Base-by-base conservation (phyloP, 78 protist species). In the Dictyostelium purpureum region DNA sequence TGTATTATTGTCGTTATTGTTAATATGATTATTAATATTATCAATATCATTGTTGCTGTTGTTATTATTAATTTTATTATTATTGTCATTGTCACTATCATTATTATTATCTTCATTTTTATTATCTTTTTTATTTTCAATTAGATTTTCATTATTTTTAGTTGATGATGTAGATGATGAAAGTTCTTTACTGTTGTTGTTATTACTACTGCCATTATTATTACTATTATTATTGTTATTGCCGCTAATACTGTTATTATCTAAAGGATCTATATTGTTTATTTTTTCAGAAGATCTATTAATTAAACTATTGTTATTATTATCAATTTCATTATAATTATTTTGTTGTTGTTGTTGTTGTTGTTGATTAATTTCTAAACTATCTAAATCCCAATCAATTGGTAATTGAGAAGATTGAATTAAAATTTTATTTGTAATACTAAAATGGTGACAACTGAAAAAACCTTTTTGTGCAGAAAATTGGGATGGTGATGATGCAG, bases 401-500 rank as follows among this genome's bases (percentile, higher is more conserved):
- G 95, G 87, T 6, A 77, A 6, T 45, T 21, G 37, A 40, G 65
- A 57, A 28, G 33, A 6, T 77, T 69, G 56, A 38, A 40, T 31
- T 51, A 96, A 65, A 9, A 69, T 21, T 59, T 33, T 81, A 69
- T 96, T 94, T 26, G 89, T 49, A 40, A n/a, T 47, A 66, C 79
- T 47, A 52, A 96, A 96, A 56, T 77, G 82, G 26, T 43, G 45
- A 65, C 96, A 92, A 28, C 96, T 94, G 33, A 45, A 77, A 80
- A 90, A 96, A 38, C 79, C 82, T 40, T 16, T 37, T 38, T 45
- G 42, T 38, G 70, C 80, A 19, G 73, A 56, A 28, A 92, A 88
- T n/a, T 95, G 95, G 2, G 96, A 95, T 2, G 97, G 97, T 37
- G 93, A 96, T 14, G 96, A 87, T 1, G 92, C 52, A n/a, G 82